A percentile compares a stretch with the other conserved stretches of the same genome.
Evolutionary conservation across 805 yeast genomes (phyloP).

Genomic region (Wickerhamiella brachini): DNA sequence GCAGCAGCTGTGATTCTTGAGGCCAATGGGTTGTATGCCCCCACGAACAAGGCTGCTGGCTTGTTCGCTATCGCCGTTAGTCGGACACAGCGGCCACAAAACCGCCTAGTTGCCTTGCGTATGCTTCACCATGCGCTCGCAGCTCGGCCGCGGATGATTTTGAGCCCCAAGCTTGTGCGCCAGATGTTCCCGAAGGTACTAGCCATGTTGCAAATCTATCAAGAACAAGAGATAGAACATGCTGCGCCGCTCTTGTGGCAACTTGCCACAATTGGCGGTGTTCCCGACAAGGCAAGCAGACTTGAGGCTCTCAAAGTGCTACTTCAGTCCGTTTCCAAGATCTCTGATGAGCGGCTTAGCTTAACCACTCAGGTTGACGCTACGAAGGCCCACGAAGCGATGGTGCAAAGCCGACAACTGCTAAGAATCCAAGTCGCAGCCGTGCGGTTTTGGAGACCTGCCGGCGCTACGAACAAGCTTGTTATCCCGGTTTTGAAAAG

Average conservation of each 20-base stretch:
- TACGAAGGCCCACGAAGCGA: not conserved
- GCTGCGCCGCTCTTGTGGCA: conserved; percentile 6
- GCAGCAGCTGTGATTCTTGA: conserved; percentile 5
- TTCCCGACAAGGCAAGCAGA: conserved; percentile 1
- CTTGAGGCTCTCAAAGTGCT: not conserved
- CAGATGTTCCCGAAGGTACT: conserved; percentile 1
- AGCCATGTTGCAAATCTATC: conserved; percentile 2
- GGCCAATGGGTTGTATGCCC: conserved; percentile 8
- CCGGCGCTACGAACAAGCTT: not conserved
- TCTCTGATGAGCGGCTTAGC: not conserved
- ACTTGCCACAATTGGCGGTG: conserved; percentile 2
- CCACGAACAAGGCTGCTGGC: conserved; percentile 3
- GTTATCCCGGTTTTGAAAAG: not conserved
- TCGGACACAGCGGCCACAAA: not conserved
- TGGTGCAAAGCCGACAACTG: not conserved
- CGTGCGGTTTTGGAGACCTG: conserved; percentile 2
- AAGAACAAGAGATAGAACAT: conserved; percentile 4
- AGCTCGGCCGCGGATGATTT: conserved; percentile 6
- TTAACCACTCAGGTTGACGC: not conserved
- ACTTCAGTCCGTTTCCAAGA: not conserved
- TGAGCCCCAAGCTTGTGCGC: conserved; percentile 5
- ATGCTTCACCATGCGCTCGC: conserved; percentile 7
- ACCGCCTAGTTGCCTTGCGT: conserved; percentile 3
- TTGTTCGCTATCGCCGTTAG: not conserved
- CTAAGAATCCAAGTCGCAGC: conserved; percentile 2